Evolutionary conservation across 495 filamentous ascomycete species (phyloP).

Genomic region (Penicillium pancosmium): DNA sequence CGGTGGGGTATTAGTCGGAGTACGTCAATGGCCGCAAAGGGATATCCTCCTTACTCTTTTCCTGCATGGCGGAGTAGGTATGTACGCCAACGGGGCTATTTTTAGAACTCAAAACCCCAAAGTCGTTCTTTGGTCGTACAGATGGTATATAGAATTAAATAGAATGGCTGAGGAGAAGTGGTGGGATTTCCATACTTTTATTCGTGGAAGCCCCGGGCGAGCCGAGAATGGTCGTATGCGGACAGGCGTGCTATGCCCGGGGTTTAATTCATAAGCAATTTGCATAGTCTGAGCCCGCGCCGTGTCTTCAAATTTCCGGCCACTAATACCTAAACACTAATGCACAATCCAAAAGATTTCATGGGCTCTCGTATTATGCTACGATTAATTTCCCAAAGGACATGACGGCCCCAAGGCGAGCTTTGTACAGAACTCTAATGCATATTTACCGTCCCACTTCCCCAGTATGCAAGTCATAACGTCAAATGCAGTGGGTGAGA

Average conservation of each 20-base stretch:
- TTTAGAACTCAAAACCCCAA: too few relatives aligned
- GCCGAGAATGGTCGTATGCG: background rate
- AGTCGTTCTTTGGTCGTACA: background rate
- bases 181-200: background rate
- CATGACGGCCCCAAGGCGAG: too few relatives aligned
- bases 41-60: background rate
- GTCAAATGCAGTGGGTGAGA: too few relatives aligned
- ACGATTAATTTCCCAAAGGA: too few relatives aligned
- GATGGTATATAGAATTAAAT: background rate
- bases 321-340: background rate
- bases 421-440: too few relatives aligned
- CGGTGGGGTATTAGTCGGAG: background rate
- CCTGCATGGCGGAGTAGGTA: background rate
- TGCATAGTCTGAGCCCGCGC: background rate
- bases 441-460: too few relatives aligned
- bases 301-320: background rate
- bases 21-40: background rate
- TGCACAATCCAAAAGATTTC: too few relatives aligned
- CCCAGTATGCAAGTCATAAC: too few relatives aligned
- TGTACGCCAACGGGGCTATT: too few relatives aligned
- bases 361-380: too few relatives aligned
- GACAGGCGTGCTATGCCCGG: too few relatives aligned
- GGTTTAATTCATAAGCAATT: background rate
- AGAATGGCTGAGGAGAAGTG: background rate
- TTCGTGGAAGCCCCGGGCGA: background rate